These are phyloP conservation scores for Coniochaeta sp. DNA, from an alignment of 2,329 filamentous ascomycete genomes.

Conservation along the genomic window DNA sequence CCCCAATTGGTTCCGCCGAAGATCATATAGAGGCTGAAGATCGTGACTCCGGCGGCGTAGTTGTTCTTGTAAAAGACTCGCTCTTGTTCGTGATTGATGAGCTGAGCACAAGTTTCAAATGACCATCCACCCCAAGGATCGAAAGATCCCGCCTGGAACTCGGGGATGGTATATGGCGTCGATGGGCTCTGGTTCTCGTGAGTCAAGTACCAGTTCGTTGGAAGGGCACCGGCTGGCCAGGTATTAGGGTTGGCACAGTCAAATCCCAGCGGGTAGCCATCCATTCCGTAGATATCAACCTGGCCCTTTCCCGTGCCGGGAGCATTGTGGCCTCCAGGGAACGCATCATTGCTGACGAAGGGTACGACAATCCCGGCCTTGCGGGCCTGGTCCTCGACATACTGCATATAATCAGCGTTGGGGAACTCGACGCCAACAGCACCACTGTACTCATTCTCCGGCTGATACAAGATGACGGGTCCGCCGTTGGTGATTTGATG, in stretches of 20 bases:
- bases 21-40: conserved; percentile 72
- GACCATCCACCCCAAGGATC: conserved; percentile 66
- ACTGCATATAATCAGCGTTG: conserved; percentile 60
- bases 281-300: conserved; percentile 57
- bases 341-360: conserved; percentile 67
- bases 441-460: conserved; percentile 72
- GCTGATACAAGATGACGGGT: conserved; percentile 70
- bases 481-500: conserved; percentile 79
- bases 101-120: conserved; percentile 52
- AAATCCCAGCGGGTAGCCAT: conserved; percentile 54
- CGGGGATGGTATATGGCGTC: conserved; percentile 58
- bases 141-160: conserved; percentile 55
- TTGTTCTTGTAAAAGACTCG: conserved; percentile 75
- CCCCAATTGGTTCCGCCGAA: conserved; percentile 82
- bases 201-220: conserved; percentile 43
- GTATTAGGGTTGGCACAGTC: conserved; percentile 52
- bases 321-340: conserved; percentile 50
- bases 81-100: conserved; percentile 67
- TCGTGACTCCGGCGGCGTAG: conserved; percentile 55
- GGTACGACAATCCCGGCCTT: conserved; percentile 66
- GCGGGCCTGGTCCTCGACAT: conserved; percentile 60
- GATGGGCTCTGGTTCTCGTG: conserved; percentile 55
- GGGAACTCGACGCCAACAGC: conserved; percentile 48
- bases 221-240: conserved; percentile 52
- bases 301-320: conserved; percentile 50